These are phyloP conservation scores for Nigrospora osmanthi DNA, from an alignment of 2,329 filamentous ascomycete genomes.

Conservation along the genomic window DNA sequence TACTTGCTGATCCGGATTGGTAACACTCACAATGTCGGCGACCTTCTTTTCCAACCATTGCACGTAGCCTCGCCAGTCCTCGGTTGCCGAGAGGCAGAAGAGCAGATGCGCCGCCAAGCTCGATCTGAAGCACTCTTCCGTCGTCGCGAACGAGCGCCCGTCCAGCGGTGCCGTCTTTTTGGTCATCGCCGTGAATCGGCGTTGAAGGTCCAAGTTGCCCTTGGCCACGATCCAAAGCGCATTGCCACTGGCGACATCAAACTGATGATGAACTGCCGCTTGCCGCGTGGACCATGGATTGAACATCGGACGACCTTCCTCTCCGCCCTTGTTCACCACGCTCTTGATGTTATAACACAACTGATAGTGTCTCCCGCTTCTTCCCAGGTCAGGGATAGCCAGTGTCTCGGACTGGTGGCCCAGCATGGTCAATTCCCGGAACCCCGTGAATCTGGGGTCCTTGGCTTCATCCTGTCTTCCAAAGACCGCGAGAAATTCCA, in stretches of 20 bases:
- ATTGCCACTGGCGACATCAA: constrained; percentile 25
- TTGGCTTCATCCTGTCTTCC: constrained; percentile 18
- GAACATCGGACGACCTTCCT: constrained; percentile 2
- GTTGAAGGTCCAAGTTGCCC: constrained; percentile 18
- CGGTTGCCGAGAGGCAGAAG: constrained; percentile 29
- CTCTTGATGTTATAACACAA: constrained; percentile 26
- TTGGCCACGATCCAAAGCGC: constrained; percentile 33
- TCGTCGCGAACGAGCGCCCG: constrained; percentile 20
- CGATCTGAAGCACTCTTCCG: constrained; percentile 24
- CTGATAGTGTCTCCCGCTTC: constrained; percentile 26
- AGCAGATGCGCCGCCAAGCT: constrained; percentile 27
- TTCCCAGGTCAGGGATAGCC: constrained; percentile 13
- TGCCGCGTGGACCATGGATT: constrained; percentile 27
- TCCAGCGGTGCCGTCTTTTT: constrained; percentile 17
- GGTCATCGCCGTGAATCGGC: constrained; percentile 22
- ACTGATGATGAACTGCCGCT: constrained; percentile 29
- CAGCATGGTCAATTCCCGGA: constrained; percentile 22
- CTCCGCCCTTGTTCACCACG: constrained; percentile 3
- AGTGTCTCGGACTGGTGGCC: constrained; percentile 5
- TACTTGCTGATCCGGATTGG: background rate
- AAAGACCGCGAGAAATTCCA: constrained; percentile 30
- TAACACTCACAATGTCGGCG: constrained; percentile 17
- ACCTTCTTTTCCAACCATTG: constrained; percentile 26
- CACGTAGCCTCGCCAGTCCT: constrained; percentile 34
- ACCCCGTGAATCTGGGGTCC: constrained; percentile 26